Evolutionary conservation across 768 basidiomycete species (phyloP).

Genomic region (Naganishia onofrii): DNA sequence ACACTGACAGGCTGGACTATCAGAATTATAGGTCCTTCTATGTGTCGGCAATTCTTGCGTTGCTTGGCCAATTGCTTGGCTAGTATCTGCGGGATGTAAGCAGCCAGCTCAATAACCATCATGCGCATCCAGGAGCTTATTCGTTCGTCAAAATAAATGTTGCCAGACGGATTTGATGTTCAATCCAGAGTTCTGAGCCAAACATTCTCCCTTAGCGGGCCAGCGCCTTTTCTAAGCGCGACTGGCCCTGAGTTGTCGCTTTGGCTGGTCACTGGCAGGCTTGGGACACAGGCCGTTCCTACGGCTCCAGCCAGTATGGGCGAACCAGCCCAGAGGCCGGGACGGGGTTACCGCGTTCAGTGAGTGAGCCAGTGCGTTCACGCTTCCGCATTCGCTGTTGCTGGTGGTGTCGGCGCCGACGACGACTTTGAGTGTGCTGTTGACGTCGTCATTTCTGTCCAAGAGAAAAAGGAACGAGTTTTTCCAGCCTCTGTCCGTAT

Average conservation of each 20-base stretch:
- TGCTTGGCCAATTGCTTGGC: too few relatives aligned
- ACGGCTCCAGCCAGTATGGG: slow-evolving; percentile 13
- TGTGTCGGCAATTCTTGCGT: too few relatives aligned
- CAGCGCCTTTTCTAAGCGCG: not conserved
- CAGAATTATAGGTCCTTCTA: too few relatives aligned
- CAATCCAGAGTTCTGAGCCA: not conserved
- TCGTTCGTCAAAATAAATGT: too few relatives aligned
- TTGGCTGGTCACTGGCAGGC: not conserved
- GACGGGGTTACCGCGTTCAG: not conserved
- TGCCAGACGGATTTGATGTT: not conserved
- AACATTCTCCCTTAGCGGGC: too few relatives aligned
- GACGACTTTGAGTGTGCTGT: slow-evolving; percentile 2
- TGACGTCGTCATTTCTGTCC: not conserved
- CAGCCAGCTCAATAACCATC: too few relatives aligned
- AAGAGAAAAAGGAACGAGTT: not conserved
- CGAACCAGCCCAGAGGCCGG: not conserved
- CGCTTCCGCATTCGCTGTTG: not conserved
- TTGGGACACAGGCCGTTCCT: slow-evolving; percentile 5
- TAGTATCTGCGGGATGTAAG: too few relatives aligned
- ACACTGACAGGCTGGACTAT: too few relatives aligned
- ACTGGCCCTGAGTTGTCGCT: too few relatives aligned
- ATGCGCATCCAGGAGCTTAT: too few relatives aligned
- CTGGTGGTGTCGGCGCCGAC: slow-evolving; percentile 7
- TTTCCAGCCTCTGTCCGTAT: slow-evolving; percentile 13
- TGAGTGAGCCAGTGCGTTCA: too few relatives aligned